Evolutionary conservation across 1,139 yeast species (phyloP), one percentile per base, ranked within the genome.

Genomic region (Trichomonascaceae sp.): DNA sequence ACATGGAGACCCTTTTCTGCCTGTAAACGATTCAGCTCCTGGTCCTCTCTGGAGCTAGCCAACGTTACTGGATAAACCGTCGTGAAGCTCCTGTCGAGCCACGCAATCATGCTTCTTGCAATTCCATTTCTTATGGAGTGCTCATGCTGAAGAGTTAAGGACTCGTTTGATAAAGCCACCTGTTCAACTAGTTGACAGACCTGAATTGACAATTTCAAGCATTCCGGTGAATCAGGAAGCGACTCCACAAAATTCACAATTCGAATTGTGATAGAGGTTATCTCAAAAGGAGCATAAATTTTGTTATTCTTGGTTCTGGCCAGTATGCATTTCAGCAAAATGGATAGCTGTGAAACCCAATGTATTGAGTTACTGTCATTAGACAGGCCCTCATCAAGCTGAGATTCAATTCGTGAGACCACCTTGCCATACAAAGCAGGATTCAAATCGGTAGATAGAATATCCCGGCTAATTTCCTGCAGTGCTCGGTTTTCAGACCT

Each of bases 51-150:
- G 44, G 53, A 1, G 36, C 38, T 12, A 50, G 57, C 4, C 18
- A 54, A 56, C 15, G 56, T 27, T 9, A 15, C 24, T 18, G 24
- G 32, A 17, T 17, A 52, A n/a, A 41, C 41, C n/a, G 47, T 27
- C 19, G 36, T 12, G 17, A 45, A 38, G 39, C 47, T 49, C 13
- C 58, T 55, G 38, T 66, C 90, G 53, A 88, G 75, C 91, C 95
- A 87, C 47, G 80, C 84, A 18, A 83, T 78, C 5, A 81, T 77
- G 9, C 78, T 67, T 59, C 82, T 78, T 3, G 89, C 81, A 69
- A 82, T 80, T 48, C 71, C 71, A 65, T 86, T 87, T 61, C 93
- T 80, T 15, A 79, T 60, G 51, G 74, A 74, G 59, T 77, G 77
- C 43, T 84, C 86, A 46, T 91, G 89, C 43, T 75, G 70, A 52